Evolutionary conservation across 805 yeast genomes (phyloP).

Genomic region (Lipomyces kockii): DNA sequence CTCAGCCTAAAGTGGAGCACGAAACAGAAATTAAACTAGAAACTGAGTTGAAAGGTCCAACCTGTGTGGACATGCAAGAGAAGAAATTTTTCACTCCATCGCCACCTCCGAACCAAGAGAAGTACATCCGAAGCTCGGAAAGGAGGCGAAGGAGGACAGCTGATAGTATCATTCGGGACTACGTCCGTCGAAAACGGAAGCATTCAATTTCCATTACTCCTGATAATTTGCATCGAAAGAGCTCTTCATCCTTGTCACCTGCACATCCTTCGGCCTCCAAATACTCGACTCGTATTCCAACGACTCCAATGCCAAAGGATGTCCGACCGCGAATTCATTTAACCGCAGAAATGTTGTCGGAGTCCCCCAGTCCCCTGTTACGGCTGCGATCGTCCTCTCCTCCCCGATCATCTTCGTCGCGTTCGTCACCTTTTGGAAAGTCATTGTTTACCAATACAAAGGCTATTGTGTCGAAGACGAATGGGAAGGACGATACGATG

Average conservation of each 20-base stretch:
- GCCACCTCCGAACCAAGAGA: background rate
- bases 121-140: background rate
- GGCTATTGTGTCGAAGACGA: background rate
- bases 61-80: background rate
- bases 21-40: background rate
- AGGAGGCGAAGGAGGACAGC: constrained; percentile 1
- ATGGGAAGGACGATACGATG: background rate
- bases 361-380: constrained; percentile 8
- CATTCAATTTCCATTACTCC: background rate
- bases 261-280: background rate
- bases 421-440: constrained; percentile 2
- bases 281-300: background rate
- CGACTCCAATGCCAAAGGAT: background rate
- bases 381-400: constrained; percentile 6
- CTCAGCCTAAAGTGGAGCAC: background rate
- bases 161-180: constrained; percentile 3
- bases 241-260: background rate
- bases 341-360: constrained; percentile 3
- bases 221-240: background rate
- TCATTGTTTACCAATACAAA: background rate
- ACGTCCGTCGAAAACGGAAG: constrained; percentile 5
- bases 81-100: background rate
- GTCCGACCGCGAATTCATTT: constrained; percentile 9
- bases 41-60: background rate
- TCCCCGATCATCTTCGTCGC: background rate